A percentile compares a stretch with the other conserved stretches of the same genome.
These are phyloP conservation scores for Teratosphaeria pseudoeucalypti DNA, from an alignment of 2,329 filamentous ascomycete genomes.

Conservation along the genomic window DNA sequence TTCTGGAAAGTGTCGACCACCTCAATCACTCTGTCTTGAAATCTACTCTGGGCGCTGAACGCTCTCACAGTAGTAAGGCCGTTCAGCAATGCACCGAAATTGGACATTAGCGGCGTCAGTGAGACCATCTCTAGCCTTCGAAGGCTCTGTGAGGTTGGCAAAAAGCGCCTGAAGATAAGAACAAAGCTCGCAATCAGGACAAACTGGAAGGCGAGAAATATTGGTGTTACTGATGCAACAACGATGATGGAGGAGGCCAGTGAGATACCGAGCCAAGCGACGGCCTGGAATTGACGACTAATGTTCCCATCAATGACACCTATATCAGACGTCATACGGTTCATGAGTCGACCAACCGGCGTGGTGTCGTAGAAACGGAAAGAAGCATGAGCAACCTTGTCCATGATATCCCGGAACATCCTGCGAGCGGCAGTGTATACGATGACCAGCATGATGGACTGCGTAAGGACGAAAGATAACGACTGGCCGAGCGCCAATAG, in stretches of 20 bases:
- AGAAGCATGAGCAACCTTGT: slow-evolving; percentile 63
- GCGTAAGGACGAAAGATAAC: slow-evolving; percentile 49
- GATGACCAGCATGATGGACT: slow-evolving; percentile 62
- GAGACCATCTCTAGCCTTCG: slow-evolving; percentile 83
- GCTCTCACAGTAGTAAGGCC: slow-evolving; percentile 80
- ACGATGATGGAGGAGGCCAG: slow-evolving; percentile 66
- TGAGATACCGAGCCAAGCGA: slow-evolving; percentile 59
- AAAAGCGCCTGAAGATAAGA: slow-evolving; percentile 62
- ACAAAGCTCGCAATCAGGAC: slow-evolving; percentile 59
- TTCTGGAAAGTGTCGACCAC: slow-evolving; percentile 85
- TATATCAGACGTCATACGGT: slow-evolving; percentile 82
- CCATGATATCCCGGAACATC: slow-evolving; percentile 64
- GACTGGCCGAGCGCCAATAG: slow-evolving; percentile 54
- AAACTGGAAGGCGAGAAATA: slow-evolving; percentile 64
- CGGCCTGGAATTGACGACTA: slow-evolving; percentile 58
- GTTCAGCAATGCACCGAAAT: slow-evolving; percentile 79
- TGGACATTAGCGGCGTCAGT: slow-evolving; percentile 77
- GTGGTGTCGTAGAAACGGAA: slow-evolving; percentile 90
- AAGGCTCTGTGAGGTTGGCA: slow-evolving; percentile 74
- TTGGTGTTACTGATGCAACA: slow-evolving; percentile 67
- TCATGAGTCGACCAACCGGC: slow-evolving; percentile 82
- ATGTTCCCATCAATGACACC: slow-evolving; percentile 83
- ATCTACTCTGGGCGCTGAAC: slow-evolving; percentile 66
- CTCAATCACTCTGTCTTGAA: slow-evolving; percentile 67
- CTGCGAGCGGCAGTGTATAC: slow-evolving; percentile 66